Evolutionary conservation across 1,284 basidiomycete genomes (phyloP), one percentile per base, ranked within the genome.

Genomic region (Ustilago curta): DNA sequence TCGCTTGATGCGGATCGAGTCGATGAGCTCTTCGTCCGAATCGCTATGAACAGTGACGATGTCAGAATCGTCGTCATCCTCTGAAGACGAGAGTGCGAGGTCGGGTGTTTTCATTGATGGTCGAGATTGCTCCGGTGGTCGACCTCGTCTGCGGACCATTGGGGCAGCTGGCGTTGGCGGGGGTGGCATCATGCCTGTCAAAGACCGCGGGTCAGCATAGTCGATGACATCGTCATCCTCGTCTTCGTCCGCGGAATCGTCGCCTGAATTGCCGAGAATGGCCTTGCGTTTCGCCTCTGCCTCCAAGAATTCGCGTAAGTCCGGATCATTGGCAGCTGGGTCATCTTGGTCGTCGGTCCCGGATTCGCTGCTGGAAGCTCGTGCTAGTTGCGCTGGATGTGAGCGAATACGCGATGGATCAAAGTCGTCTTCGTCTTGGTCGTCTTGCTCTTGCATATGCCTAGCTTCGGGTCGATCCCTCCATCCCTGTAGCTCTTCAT

Each of bases 401-500:
- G 49, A 18, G 1, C 19, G 32, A n/a, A n/a, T 47, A 27, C 43
- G 68, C 18, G 60, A 44, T 19, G 68, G 62, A 45, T 70, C 62
- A 19, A 70, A 50, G 32, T 74, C 63, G 18, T 73, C 74, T 3
- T 66, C 59, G 16, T 64, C 44, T 18, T 52, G 59, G 11, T 58
- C 45, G 6, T 50, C 52, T 5, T 53, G 49, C 18, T 64, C 68
- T 1, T 50, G 68, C 42, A 65, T 62, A 45, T 60, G 43, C 32
- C 53, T 53, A 1, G 59, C 67, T 39, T 72, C 71, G 16, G 58
- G 70, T 16, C 69, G 42, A 25, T 59, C 59, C 42, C 64, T 68
- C 66, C 73, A 68, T 4, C 69, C 60, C 45, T 76, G 66, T 23
- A 80, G 62, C 31, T 83, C 81, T 39, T 84, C 73, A 14, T 80